Evolutionary conservation across 2,329 filamentous ascomycete species (phyloP), one percentile per base, ranked within the genome.

Genomic region (Leptoxyphium fumago): DNA sequence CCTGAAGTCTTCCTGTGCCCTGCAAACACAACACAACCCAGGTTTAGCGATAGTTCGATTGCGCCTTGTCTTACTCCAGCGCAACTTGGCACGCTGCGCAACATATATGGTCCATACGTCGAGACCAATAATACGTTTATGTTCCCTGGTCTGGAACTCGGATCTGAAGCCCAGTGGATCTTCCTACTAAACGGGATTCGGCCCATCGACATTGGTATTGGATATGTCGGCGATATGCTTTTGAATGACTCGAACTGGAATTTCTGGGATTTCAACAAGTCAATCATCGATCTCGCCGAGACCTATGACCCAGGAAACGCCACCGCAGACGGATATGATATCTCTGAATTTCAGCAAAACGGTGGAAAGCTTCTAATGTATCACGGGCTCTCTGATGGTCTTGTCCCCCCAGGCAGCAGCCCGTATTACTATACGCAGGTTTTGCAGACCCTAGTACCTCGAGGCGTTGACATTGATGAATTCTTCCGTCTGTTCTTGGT

Each of bases 401-500:
- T 64, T 7, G 78, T 77, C 43, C 66, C 71, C 11, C 68, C 68
- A 0, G 66, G 68, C 0, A 65, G 70, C 15, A 70, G 68, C 2
- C 64, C 70, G 9, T 72, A 72, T 54, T 78, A 66, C 52, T 72
- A 73, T 56, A 61, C 66, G 14, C 62, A 67, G 13, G 65, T 74
- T 1, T 40, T 54, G n/a, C 55, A 55, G 6, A 57, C 57, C 0
- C 46, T 68, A 18, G 46, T 56, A n/a, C 59, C 61, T 0, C 46
- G 51, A 10, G 62, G 60, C 15, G 52, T 64, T 28, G 49, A 63
- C 2, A 47, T 67, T 1, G 59, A 65, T 38, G 52, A 55, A 13
- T 69, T 64, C 52, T 69, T 61, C 53, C 61, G 64, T 39, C 61
- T 64, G 52, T 68, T 69, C 55, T 49, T 64, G 15, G 62, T 69